These are phyloP conservation scores for Aristolochia californica DNA, from an alignment of 164 flowering plant species.

Conservation along the genomic window DNA sequence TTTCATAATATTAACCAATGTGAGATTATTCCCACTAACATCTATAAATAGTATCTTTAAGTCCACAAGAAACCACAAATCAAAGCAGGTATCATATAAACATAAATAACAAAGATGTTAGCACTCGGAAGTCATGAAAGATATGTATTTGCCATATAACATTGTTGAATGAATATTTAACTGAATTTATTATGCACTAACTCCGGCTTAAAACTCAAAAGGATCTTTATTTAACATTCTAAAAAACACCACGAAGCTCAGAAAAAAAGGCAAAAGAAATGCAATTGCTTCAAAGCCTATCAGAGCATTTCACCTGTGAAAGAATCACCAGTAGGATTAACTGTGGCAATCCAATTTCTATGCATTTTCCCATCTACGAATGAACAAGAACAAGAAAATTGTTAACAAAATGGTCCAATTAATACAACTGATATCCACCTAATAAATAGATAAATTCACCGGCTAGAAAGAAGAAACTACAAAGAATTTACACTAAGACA, in stretches of 20 bases:
- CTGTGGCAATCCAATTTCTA: conserved; percentile 77
- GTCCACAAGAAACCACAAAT: not conserved
- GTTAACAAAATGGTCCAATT: not conserved
- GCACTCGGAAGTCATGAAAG: no score
- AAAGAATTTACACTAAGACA: no score
- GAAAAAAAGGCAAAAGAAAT: not conserved
- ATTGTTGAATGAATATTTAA: no score
- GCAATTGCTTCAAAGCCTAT: not conserved
- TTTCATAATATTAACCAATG: no score
- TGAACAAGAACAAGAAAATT: conserved; percentile 2
- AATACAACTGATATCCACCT: not conserved
- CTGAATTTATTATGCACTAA: no score
- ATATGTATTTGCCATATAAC: no score
- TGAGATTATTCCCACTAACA: no score
- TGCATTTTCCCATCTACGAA: conserved; percentile 55
- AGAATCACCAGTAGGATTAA: conserved; percentile 44
- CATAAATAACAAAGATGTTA: no score
- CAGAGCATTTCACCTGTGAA: conserved; percentile 41
- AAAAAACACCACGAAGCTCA: not conserved
- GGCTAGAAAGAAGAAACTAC: no score
- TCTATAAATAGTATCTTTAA: no score
- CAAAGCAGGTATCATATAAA: not conserved
- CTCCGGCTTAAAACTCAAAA: no score
- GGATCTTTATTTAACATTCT: no score
- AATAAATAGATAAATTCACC: not conserved